phyloP scores from a whole-genome alignment of 1,284 basidiomycete species.

The Mycosarcoma mackinlayi region DNA sequence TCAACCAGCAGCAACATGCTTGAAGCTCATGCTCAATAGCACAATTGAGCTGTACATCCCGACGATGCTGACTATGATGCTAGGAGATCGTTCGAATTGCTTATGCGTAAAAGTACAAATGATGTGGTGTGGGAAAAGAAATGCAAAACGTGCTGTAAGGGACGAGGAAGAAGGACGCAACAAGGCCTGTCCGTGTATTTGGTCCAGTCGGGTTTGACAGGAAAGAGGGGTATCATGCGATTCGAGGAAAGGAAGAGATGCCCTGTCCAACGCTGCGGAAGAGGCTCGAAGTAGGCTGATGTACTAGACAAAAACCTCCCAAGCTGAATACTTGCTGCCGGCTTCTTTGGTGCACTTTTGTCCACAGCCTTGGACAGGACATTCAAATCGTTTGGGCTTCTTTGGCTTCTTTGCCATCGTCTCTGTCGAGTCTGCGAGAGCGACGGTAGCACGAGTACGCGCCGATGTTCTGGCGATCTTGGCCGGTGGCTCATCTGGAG shows the following conservation, averaged over 20 bases:
- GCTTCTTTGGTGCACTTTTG: constrained; percentile 56
- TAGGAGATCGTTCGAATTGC: too few species aligned
- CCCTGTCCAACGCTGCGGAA: too few species aligned
- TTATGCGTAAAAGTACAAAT: constrained; percentile 34
- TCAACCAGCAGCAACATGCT: too few species aligned
- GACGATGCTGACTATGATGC: too few species aligned
- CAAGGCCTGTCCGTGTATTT: not conserved
- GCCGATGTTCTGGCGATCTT: constrained; percentile 17
- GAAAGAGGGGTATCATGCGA: constrained; percentile 7
- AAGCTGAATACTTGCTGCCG: constrained; percentile 43
- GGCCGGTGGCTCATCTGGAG: constrained; percentile 17
- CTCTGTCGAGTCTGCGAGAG: constrained; percentile 2
- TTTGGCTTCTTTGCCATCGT: constrained; percentile 17
- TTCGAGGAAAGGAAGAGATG: not conserved
- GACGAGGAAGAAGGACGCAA: not conserved
- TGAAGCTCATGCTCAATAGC: too few species aligned
- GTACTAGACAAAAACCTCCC: constrained; percentile 28
- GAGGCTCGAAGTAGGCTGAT: not conserved
- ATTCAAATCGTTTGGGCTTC: constrained; percentile 50
- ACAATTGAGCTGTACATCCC: too few species aligned
- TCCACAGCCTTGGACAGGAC: constrained; percentile 57
- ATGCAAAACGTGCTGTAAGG: constrained; percentile 6
- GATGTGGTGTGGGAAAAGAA: not conserved
- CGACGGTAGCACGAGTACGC: constrained; percentile 13
- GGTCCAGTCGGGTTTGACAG: not conserved